Percentiles rank a stretch among this genome's conserved stretches.
Evolutionary conservation across 73 alveolate species (phyloP).

Genomic region (Paramecium primaurelia): DNA sequence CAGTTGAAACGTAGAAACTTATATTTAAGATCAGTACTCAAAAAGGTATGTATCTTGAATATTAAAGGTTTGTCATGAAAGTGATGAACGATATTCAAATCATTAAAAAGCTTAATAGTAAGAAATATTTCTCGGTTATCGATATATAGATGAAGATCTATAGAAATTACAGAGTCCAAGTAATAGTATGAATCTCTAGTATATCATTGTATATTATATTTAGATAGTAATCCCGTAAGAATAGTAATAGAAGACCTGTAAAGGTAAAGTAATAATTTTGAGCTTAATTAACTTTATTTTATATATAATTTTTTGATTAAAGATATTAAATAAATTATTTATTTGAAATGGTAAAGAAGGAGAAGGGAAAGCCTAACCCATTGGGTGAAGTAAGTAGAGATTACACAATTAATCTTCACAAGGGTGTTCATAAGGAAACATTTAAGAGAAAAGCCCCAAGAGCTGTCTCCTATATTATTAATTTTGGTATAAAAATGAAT

Average conservation of each 20-base stretch:
- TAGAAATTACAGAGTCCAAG: not conserved
- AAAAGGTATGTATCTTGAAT: not conserved
- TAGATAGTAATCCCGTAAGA: not conserved
- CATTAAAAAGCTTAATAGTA: not conserved
- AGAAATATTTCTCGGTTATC: not conserved
- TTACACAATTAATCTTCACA: conserved; percentile 87
- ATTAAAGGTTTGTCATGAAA: not conserved
- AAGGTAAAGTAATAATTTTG: not conserved
- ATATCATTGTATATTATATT: not conserved
- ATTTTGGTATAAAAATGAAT: conserved; percentile 57
- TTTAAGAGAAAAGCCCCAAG: conserved; percentile 95
- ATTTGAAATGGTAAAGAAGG: conserved; percentile 33
- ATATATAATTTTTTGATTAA: not conserved
- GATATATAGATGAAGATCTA: not conserved
- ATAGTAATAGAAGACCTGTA: not conserved
- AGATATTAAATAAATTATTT: conserved; percentile 31
- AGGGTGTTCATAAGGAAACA: conserved; percentile 84
- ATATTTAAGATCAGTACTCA: not conserved
- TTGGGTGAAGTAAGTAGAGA: conserved; percentile 79
- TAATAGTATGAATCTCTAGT: not conserved
- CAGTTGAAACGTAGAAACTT: not conserved
- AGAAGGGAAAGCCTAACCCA: conserved; percentile 51
- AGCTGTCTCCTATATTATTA: conserved; percentile 83
- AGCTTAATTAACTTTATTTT: not conserved
- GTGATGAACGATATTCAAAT: not conserved